Evolutionary conservation across 352 stramenopile species (phyloP), one percentile per base, ranked within the genome.

Genomic region (Hyaloperonospora brassicae): DNA sequence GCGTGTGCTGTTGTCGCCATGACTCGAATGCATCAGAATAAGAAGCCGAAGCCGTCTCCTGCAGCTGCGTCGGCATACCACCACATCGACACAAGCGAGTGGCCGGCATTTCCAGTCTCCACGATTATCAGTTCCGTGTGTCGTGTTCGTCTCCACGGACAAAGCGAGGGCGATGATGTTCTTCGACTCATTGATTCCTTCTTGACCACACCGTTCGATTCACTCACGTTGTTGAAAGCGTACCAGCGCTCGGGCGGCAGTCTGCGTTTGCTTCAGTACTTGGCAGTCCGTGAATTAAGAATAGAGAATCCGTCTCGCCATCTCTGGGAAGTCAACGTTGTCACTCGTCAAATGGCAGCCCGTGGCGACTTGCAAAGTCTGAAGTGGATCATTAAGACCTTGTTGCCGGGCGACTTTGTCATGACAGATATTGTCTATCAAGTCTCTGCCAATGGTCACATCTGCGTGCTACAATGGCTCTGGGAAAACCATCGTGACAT

Each of bases 381-480:
- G 8, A 50, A 62, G n/a, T 72, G 64, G 60, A n/a, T 68, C 0
- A 9, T 68, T 0, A 45, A 65, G 40, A 62, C 12, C 40, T 66
- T 68, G 30, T 39, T 45, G 17, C 60, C 59, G 9, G 35, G 21
- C 7, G 24, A 59, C 24, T 51, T 59, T 6, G 8, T 9, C 4
- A 40, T 68, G 25, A 66, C 55, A 39, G 59, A 60, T 50, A 50
- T 52, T n/a, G 52, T 68, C 21, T 36, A 47, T 46, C 52, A 50
- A 21, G 64, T 60, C 22, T 56, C 60, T 31, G 42, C 47, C n/a
- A 50, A 68, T 47, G 64, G 60, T 17, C 60, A 68, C 24, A 11
- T 72, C 10, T 44, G 61, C 14, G 61, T 68, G 13, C 13, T 68
- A 30, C 25, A 34, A 8, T 34, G 27, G 27, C 27, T 68, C 7